phyloP scores from a whole-genome alignment of 2,329 filamentous ascomycete species.

The Exserohilum rostratum region DNA sequence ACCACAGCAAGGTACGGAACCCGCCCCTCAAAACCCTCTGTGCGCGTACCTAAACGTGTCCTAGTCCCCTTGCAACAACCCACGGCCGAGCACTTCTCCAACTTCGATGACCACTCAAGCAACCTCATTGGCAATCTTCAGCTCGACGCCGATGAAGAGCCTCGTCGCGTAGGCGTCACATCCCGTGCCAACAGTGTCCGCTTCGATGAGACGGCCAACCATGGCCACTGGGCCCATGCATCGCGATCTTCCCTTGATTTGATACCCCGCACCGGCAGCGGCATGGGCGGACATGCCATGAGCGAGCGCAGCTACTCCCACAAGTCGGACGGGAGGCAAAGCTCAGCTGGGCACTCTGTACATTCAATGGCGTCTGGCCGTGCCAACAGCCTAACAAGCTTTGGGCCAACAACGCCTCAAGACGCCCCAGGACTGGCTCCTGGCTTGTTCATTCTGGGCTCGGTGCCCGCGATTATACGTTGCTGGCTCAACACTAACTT shows the following conservation, averaged over 20 bases:
- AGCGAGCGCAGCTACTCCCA: slow-evolving; percentile 91
- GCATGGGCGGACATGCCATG: slow-evolving; percentile 78
- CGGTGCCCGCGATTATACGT: slow-evolving; percentile 90
- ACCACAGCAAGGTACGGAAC: slow-evolving; percentile 77
- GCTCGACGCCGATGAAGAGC: slow-evolving; percentile 85
- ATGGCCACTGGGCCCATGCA: slow-evolving; percentile 85
- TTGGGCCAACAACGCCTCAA: slow-evolving; percentile 76
- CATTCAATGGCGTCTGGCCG: slow-evolving; percentile 79
- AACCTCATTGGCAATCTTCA: slow-evolving; percentile 81
- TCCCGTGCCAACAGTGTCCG: slow-evolving; percentile 96
- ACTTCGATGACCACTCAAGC: slow-evolving; percentile 84
- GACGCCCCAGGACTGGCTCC: slow-evolving; percentile 79
- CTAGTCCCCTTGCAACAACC: slow-evolving; percentile 80
- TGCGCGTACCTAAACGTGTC: slow-evolving; percentile 20
- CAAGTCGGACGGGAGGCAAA: slow-evolving; percentile 94
- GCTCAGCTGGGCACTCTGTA: slow-evolving; percentile 84
- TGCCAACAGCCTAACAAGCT: slow-evolving; percentile 74
- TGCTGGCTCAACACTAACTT: slow-evolving; percentile 94
- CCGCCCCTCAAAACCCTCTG: not conserved
- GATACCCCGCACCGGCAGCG: slow-evolving; percentile 77
- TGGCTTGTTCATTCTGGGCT: slow-evolving; percentile 82
- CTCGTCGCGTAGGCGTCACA: slow-evolving; percentile 80
- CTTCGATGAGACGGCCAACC: slow-evolving; percentile 94
- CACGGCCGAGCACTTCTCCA: slow-evolving; percentile 83
- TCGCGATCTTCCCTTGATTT: slow-evolving; percentile 85